phyloP scores from a whole-genome alignment of 176 grass and related monocot genomes.

The Zea luxurians region DNA sequence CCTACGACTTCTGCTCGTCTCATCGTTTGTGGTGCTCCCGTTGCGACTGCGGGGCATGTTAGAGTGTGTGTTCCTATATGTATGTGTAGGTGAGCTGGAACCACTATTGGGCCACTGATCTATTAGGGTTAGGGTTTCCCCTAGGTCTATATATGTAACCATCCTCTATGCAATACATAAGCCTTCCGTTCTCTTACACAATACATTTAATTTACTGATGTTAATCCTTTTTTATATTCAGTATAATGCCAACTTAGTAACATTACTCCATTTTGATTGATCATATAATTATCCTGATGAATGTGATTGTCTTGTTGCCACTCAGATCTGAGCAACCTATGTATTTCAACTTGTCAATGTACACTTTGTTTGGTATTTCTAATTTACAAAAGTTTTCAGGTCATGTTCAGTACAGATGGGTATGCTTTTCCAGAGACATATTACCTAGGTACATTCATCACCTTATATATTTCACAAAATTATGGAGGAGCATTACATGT shows the following conservation, averaged over 20 bases:
- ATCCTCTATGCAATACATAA: no score
- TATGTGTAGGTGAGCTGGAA: no score
- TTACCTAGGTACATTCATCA: constrained; percentile 69
- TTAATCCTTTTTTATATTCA: constrained; percentile 26
- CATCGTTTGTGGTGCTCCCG: no score
- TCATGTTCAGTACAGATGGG: constrained; percentile 98
- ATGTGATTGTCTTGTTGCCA: background rate
- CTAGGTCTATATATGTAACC: no score
- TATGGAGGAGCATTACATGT: background rate
- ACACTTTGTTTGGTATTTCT: constrained; percentile 34
- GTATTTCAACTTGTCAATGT: constrained; percentile 25
- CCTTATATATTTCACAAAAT: constrained; percentile 25
- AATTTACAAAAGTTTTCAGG: constrained; percentile 55
- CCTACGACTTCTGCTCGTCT: no score
- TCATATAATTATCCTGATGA: constrained; percentile 1
- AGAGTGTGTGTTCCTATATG: no score
- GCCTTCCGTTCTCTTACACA: no score
- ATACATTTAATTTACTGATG: constrained; percentile 23
- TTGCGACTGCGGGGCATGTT: no score
- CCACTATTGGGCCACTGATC: no score
- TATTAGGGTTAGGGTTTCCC: no score
- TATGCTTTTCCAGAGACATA: constrained; percentile 98
- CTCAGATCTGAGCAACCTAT: constrained; percentile 5
- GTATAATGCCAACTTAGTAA: constrained; percentile 23
- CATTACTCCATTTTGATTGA: constrained; percentile 14